Conservation (phyloP, 2,329 filamentous ascomycete genomes). For the Pseudocercospora vitis region DNA sequence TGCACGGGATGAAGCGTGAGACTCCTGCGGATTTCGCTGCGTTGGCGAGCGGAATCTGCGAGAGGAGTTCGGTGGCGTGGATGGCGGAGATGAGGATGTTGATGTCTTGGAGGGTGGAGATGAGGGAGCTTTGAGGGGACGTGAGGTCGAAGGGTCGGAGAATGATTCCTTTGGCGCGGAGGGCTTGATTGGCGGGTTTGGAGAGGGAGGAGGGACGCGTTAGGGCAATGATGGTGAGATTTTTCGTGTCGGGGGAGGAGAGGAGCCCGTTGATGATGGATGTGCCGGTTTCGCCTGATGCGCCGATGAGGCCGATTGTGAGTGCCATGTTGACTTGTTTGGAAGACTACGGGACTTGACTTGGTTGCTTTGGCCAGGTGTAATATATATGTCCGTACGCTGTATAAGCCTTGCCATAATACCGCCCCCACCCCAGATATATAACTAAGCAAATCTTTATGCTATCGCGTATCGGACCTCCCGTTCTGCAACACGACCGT, state of each 20-base stretch:
- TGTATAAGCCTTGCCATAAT: neutral
- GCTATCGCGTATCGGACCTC: neutral
- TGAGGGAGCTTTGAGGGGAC: constrained; percentile 30
- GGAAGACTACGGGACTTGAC: no score
- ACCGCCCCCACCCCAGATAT: neutral
- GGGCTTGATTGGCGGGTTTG: constrained; percentile 46
- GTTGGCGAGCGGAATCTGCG: constrained; percentile 32
- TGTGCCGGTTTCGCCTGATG: constrained; percentile 45
- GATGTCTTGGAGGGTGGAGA: constrained; percentile 38
- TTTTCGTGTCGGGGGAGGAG: constrained; percentile 24
- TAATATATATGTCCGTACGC: neutral
- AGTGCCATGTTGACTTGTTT: neutral
- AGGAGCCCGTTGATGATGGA: constrained; percentile 45
- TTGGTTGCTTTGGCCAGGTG: no score
- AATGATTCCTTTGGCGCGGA: constrained; percentile 47
- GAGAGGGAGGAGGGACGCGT: constrained; percentile 46
- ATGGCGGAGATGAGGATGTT: constrained; percentile 41
- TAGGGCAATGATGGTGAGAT: constrained; percentile 47
- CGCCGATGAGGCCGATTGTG: constrained; percentile 36
- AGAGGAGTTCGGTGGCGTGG: constrained; percentile 17
- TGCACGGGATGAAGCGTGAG: constrained; percentile 38
- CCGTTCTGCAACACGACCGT: neutral
- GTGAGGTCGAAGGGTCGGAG: constrained; percentile 48
- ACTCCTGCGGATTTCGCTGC: constrained; percentile 37
- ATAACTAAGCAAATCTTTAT: neutral